Evolutionary conservation across 2,329 filamentous ascomycete genomes (phyloP).

Genomic region (Delphinella strobiligena): DNA sequence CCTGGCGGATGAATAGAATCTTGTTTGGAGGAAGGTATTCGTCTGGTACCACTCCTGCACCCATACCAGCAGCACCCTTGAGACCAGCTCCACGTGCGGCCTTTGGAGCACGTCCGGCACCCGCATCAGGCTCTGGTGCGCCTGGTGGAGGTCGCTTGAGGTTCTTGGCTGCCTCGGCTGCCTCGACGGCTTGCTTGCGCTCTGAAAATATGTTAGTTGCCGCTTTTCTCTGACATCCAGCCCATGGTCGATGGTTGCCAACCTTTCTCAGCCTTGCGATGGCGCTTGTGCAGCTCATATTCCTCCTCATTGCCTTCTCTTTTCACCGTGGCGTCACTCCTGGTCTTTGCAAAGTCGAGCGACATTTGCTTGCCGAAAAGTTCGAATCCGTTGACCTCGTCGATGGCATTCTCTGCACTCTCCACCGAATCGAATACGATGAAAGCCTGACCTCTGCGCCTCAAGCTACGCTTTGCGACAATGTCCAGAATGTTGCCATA

Average conservation of each 20-base stretch:
- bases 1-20: slow-evolving; percentile 84
- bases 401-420: slow-evolving; percentile 67
- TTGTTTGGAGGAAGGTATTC: slow-evolving; percentile 97
- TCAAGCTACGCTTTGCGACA: slow-evolving; percentile 78
- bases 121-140: slow-evolving; percentile 28
- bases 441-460: slow-evolving; percentile 91
- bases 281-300: slow-evolving; percentile 74
- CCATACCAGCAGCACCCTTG: slow-evolving; percentile 54
- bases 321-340: slow-evolving; percentile 79
- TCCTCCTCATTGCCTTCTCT: slow-evolving; percentile 63
- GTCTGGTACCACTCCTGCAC: slow-evolving; percentile 73
- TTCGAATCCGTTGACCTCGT: slow-evolving; percentile 85
- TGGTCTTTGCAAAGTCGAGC: slow-evolving; percentile 66
- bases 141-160: slow-evolving; percentile 51
- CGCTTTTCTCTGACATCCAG: slow-evolving; percentile 5
- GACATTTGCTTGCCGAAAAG: slow-evolving; percentile 86
- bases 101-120: slow-evolving; percentile 41
- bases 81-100: slow-evolving; percentile 59
- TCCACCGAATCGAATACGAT: slow-evolving; percentile 78
- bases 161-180: slow-evolving; percentile 64
- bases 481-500: slow-evolving; percentile 80
- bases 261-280: slow-evolving; percentile 85
- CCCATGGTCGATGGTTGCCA: no score
- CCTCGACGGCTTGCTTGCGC: slow-evolving; percentile 71
- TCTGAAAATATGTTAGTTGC: slow-evolving; percentile 37